These are phyloP conservation scores for Jamesozyma gamospora DNA, from an alignment of 805 yeast genomes.

Conservation along the genomic window DNA sequence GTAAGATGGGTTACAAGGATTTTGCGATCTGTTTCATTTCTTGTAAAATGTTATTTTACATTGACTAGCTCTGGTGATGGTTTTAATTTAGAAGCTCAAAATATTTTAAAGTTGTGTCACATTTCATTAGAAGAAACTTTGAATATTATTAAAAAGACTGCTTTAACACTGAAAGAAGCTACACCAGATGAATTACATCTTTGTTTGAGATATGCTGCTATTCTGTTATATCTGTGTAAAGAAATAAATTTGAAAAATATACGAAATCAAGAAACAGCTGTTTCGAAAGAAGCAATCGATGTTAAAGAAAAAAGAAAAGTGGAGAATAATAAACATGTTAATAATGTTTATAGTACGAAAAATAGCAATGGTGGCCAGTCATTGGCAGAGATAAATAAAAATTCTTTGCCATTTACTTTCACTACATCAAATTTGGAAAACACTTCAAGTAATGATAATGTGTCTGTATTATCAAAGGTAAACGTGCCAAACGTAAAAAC, in stretches of 20 bases:
- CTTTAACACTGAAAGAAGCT: slow-evolving; percentile 65
- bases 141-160: slow-evolving; percentile 57
- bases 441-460: too few species aligned
- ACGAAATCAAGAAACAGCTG: slow-evolving; percentile 4
- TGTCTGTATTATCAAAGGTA: too few species aligned
- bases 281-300: slow-evolving; percentile 4
- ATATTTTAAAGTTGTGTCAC: slow-evolving; percentile 48
- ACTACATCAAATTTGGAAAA: too few species aligned
- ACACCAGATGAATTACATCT: slow-evolving; percentile 85
- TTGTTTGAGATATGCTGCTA: slow-evolving; percentile 69
- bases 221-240: slow-evolving; percentile 63
- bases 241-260: slow-evolving; percentile 49
- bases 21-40: slow-evolving; percentile 80
- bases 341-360: too few species aligned
- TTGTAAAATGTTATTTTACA: slow-evolving; percentile 74
- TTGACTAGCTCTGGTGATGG: slow-evolving; percentile 26
- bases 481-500: too few species aligned
- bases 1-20: slow-evolving; percentile 86
- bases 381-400: too few species aligned
- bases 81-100: slow-evolving; percentile 33
- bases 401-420: too few species aligned
- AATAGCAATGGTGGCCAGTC: too few species aligned
- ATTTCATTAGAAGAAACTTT: slow-evolving; percentile 66
- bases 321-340: too few species aligned
- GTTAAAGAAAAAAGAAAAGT: background rate